Percentiles rank a stretch among this genome's conserved stretches.
Conservation (phyloP, 2,329 filamentous ascomycete species). For the Colletotrichum godetiae region DNA sequence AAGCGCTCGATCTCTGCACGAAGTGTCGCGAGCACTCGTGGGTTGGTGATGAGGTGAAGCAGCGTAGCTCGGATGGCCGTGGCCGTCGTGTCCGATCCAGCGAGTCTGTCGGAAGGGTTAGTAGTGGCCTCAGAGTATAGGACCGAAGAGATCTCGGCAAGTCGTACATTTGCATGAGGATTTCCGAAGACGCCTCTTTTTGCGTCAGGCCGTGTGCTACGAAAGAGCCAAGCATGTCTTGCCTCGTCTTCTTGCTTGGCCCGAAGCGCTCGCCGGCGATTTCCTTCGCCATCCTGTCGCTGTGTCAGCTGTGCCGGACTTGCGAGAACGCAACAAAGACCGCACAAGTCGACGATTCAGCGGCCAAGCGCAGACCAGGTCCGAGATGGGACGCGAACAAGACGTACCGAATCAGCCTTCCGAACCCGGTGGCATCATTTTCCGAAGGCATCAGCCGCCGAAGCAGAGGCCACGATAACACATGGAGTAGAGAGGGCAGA, state of each 20-base stretch:
- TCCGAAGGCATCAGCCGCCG: constrained; percentile 53
- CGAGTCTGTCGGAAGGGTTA: constrained; percentile 36
- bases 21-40: constrained; percentile 57
- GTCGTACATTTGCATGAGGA: constrained; percentile 43
- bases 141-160: too few relatives aligned
- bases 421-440: constrained; percentile 50
- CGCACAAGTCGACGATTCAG: too few relatives aligned
- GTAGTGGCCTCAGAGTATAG: too few relatives aligned
- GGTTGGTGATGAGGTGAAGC: constrained; percentile 62
- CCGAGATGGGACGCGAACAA: too few relatives aligned
- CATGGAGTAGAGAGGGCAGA: constrained; percentile 51
- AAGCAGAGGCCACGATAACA: constrained; percentile 51
- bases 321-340: too few relatives aligned
- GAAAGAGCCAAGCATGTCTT: constrained; percentile 55
- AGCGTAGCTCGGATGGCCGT: constrained; percentile 56
- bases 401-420: constrained; percentile 57
- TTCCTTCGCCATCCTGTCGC: too few relatives aligned
- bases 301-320: too few relatives aligned
- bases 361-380: too few relatives aligned
- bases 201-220: constrained; percentile 49
- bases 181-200: constrained; percentile 44
- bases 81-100: constrained; percentile 51
- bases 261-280: too few relatives aligned
- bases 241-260: not conserved
- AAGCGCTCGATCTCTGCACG: constrained; percentile 51